Evolutionary conservation across 768 basidiomycete species (phyloP).

Genomic region (Lactarius deliciosus): DNA sequence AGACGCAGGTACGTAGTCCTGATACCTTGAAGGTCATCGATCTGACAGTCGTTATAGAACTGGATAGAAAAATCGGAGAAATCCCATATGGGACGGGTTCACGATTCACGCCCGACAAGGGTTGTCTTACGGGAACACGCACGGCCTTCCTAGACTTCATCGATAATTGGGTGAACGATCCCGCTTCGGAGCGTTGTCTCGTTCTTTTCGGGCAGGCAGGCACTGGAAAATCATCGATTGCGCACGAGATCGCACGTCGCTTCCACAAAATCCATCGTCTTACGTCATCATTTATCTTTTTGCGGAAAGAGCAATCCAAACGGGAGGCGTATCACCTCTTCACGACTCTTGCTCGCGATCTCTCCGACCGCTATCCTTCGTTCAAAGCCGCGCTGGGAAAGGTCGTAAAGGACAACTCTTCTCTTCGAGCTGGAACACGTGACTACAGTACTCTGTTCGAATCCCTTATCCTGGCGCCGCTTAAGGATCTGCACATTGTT

Average conservation of each 20-base stretch:
- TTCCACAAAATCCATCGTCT: neutral
- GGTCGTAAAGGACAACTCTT: neutral
- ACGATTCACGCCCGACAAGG: neutral
- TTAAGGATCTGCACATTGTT: neutral
- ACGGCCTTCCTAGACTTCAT: neutral
- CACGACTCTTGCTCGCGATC: neutral
- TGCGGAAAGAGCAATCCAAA: conserved; percentile 2
- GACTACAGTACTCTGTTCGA: conserved; percentile 1
- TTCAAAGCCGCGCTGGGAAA: too few relatives aligned
- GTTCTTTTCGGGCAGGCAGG: conserved; percentile 1
- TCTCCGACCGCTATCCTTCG: neutral
- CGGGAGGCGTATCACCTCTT: conserved; percentile 1
- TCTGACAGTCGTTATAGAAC: neutral
- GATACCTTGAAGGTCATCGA: neutral
- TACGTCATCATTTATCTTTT: neutral
- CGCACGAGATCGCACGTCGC: neutral
- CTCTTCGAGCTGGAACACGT: neutral
- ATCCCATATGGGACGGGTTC: neutral
- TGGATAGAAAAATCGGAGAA: neutral
- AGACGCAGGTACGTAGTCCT: neutral
- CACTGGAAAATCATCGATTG: neutral
- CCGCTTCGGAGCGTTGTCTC: neutral
- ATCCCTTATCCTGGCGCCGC: neutral
- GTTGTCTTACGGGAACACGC: neutral
- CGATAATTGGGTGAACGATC: neutral